Percentiles rank a stretch among this genome's conserved stretches.
Evolutionary conservation across 441 rosid genomes (phyloP).

Genomic region (Jatropha multifida): DNA sequence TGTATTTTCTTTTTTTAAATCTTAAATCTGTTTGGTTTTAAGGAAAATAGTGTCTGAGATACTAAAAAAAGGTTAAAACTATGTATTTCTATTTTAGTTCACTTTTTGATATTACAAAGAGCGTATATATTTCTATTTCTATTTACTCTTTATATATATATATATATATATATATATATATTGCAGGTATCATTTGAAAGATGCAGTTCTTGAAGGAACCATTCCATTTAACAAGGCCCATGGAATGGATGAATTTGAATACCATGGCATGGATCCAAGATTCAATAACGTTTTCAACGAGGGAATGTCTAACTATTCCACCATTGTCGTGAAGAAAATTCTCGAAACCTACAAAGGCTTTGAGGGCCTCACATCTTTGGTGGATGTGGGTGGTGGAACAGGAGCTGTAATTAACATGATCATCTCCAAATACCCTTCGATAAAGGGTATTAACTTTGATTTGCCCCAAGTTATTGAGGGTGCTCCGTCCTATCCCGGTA

Average conservation of each 20-base stretch:
- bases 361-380: conserved; percentile 50
- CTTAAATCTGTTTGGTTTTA: no score
- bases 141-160: no score
- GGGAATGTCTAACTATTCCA: conserved; percentile 68
- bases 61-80: no score
- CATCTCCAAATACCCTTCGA: conserved; percentile 56
- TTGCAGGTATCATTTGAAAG: conserved; percentile 70
- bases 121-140: no score
- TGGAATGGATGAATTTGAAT: conserved; percentile 72
- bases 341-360: conserved; percentile 73
- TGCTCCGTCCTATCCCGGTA: conserved; percentile 64
- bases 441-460: conserved; percentile 53
- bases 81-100: no score
- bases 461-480: conserved; percentile 38
- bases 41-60: no score
- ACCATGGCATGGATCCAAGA: conserved; percentile 59
- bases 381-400: conserved; percentile 43
- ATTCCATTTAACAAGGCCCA: conserved; percentile 79
- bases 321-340: conserved; percentile 65
- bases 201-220: conserved; percentile 74
- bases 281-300: conserved; percentile 30
- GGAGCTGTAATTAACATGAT: conserved; percentile 57
- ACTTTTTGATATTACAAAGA: no score
- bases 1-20: no score
- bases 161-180: no score